Base-by-base conservation (phyloP, 495 filamentous ascomycete genomes). In the Lophiotrema nucula region DNA sequence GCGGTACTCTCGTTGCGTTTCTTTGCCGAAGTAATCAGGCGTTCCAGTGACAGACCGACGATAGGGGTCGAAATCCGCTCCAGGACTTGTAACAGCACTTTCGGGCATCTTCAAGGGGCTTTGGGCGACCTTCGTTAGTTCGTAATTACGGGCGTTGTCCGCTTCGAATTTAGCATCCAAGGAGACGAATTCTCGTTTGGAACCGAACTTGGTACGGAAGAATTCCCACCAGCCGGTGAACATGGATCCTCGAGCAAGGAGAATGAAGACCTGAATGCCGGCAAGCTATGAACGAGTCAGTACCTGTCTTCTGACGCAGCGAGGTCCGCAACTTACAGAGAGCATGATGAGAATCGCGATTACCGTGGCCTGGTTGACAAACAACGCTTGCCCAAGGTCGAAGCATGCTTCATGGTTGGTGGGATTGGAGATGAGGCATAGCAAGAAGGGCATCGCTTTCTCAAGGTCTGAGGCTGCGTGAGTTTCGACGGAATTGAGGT, bases 171-270 rank as follows among this genome's bases (percentile, higher is more conserved):
- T 81, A 22, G 90, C 91, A 62, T 97, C 92, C 19, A 86, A 86
- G 13, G 88, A 92, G 59, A 95, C 90, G 63, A 95, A 97, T 65
- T 97, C 93, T 46, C 74, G 80, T 67, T 75, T 67, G 56, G 56
- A 70, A 55, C 50, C 60, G 53, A 80, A 76, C 54, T 67, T 63
- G 19, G 72, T 62, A 19, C 72, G 71, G 65, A 88, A 72, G 37
- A 92, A 67, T 11, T 92, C 84, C 33, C 78, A 56, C 93, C 93
- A 98, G 49, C 88, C 95, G 15, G 77, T 77, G 47, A 96, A 78
- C 83, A 97, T 95, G 21, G 85, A 85, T 59, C 78, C 82, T 25
- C 92, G 88, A 21, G 85, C 86, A 24, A 96, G 84, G 52, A 97
- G 80, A 23, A 95, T 65, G 54, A 91, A 79, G 56, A 84, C 82